A percentile compares a stretch with the other conserved stretches of the same genome.
Evolutionary conservation across 352 stramenopile genomes (phyloP).

Genomic region (Globisporangium heterothallicum): DNA sequence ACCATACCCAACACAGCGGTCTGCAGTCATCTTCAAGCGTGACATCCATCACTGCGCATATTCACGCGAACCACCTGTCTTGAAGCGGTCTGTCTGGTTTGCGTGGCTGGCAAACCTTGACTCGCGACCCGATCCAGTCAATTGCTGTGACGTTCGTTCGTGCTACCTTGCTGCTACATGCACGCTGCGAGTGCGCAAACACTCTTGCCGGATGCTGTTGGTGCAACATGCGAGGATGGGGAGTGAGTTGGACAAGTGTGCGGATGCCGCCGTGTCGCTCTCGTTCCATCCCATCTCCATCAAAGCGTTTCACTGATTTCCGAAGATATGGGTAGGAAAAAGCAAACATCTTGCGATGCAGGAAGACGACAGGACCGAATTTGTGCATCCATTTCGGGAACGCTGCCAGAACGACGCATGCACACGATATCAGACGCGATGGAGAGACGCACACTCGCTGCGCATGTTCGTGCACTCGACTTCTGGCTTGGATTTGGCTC

Average conservation of each 20-base stretch:
- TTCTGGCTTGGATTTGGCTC: too few species aligned
- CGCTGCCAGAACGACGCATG: background rate
- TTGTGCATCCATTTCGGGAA: background rate
- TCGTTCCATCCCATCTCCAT: background rate
- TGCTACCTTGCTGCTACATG: constrained; percentile 2
- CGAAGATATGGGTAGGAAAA: background rate
- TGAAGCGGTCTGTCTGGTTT: too few species aligned
- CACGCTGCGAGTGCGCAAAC: constrained; percentile 2
- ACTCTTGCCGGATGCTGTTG: background rate
- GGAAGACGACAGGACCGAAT: background rate
- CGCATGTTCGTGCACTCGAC: too few species aligned
- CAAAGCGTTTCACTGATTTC: background rate
- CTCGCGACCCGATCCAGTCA: background rate
- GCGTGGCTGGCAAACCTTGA: too few species aligned
- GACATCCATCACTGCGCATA: too few species aligned
- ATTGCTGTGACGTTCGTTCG: background rate
- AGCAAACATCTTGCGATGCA: background rate
- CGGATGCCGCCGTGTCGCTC: background rate
- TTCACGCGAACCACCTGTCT: too few species aligned
- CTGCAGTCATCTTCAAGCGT: too few species aligned
- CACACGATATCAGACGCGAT: background rate
- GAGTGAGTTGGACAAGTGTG: too few species aligned
- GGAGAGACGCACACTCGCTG: too few species aligned
- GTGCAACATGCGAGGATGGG: background rate
- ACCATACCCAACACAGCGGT: too few species aligned